A percentile compares a stretch with the other conserved stretches of the same genome.
These are phyloP conservation scores for Raphanus sativus DNA, from an alignment of 345 rosid genomes.

Conservation along the genomic window DNA sequence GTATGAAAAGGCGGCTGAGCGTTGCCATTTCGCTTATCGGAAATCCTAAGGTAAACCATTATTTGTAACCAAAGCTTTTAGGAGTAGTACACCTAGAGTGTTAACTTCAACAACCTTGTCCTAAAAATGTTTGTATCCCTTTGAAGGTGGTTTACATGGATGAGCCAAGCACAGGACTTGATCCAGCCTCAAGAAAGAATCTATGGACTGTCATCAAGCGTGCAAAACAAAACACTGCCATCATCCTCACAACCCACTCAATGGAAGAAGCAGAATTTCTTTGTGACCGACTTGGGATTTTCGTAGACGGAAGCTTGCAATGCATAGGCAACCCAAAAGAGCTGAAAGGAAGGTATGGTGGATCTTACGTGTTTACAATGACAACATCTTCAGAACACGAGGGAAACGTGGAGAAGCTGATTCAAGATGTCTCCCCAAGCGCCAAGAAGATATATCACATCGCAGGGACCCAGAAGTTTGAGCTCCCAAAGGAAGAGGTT, in stretches of 20 bases:
- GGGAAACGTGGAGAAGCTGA: slow-evolving; percentile 63
- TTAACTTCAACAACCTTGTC: not conserved
- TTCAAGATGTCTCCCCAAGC: slow-evolving; percentile 54
- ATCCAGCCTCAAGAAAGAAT: slow-evolving; percentile 90
- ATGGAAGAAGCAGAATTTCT: slow-evolving; percentile 97
- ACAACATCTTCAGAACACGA: slow-evolving; percentile 62
- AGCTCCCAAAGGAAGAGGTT: slow-evolving; percentile 77
- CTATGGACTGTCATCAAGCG: slow-evolving; percentile 84
- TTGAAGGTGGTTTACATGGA: slow-evolving; percentile 93
- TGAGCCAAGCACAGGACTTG: slow-evolving; percentile 92
- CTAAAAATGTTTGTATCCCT: not conserved
- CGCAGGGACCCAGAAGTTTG: slow-evolving; percentile 93
- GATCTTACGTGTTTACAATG: slow-evolving; percentile 81
- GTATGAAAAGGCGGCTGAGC: slow-evolving; percentile 97
- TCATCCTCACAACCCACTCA: slow-evolving; percentile 92
- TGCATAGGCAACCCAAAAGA: slow-evolving; percentile 94
- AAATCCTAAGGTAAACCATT: slow-evolving; percentile 67
- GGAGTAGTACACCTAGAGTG: not conserved
- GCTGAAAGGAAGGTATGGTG: slow-evolving; percentile 87
- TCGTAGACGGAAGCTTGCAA: slow-evolving; percentile 82
- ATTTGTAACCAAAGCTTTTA: not conserved
- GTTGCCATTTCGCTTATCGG: slow-evolving; percentile 96
- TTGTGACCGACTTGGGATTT: slow-evolving; percentile 85
- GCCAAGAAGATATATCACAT: slow-evolving; percentile 77
- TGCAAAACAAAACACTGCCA: slow-evolving; percentile 73